These are phyloP conservation scores for Picea mariana DNA, from an alignment of 83 land plant species.

Conservation along the genomic window DNA sequence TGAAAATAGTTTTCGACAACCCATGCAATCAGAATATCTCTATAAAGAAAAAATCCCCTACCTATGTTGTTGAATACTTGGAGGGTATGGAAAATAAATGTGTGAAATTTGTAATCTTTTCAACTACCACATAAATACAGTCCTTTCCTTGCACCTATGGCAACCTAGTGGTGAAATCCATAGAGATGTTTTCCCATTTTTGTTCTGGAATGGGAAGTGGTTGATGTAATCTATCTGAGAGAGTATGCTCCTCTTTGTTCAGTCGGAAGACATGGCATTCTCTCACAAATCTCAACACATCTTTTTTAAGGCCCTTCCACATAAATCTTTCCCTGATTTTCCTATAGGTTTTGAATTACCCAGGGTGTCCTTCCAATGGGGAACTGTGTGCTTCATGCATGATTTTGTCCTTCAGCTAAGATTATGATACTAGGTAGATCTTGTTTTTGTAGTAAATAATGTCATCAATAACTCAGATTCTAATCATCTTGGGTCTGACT, in stretches of 20 bases:
- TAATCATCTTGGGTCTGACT: no score
- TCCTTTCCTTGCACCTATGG: neutral
- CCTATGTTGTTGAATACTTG: neutral
- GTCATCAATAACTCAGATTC: no score
- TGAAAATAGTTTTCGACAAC: slow-evolving; percentile 10
- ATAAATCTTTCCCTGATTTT: neutral
- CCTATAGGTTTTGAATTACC: neutral
- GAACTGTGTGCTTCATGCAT: neutral
- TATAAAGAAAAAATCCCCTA: slow-evolving; percentile 5
- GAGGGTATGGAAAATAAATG: slow-evolving; percentile 7
- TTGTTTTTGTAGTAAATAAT: no score
- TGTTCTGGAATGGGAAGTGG: slow-evolving; percentile 13
- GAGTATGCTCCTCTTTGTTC: neutral
- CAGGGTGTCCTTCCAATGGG: neutral
- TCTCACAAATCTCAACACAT: neutral
- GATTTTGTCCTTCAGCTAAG: neutral
- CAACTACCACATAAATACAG: slow-evolving; percentile 17
- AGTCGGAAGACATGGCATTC: neutral
- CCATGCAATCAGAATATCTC: slow-evolving; percentile 19
- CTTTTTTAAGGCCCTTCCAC: neutral
- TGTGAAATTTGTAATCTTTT: slow-evolving; percentile 16
- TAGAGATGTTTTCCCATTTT: slow-evolving; percentile 12
- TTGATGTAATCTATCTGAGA: neutral
- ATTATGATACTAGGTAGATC: neutral
- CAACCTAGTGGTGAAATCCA: slow-evolving; percentile 23